Evolutionary conservation across 78 protist genomes (phyloP).

Genomic region (Dictyostelium purpureum): DNA sequence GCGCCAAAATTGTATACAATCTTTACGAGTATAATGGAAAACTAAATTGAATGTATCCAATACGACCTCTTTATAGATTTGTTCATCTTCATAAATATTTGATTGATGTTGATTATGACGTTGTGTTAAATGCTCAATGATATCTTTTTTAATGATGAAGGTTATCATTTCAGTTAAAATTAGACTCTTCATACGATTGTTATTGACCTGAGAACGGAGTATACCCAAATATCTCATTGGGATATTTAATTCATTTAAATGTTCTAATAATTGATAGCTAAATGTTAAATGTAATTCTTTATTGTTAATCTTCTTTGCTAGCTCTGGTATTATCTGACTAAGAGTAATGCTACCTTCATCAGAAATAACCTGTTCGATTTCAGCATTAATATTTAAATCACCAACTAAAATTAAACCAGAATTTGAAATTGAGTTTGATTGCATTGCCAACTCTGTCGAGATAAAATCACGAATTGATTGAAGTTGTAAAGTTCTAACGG

Average conservation of each 20-base stretch:
- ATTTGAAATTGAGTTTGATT: background rate
- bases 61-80: slow-evolving; percentile 15
- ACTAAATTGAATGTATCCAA: slow-evolving; percentile 42
- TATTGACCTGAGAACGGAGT: slow-evolving; percentile 30
- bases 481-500: slow-evolving; percentile 54
- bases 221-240: slow-evolving; percentile 55
- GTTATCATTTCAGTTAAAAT: slow-evolving; percentile 68
- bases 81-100: slow-evolving; percentile 28
- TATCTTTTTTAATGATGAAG: slow-evolving; percentile 35
- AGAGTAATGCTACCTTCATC: slow-evolving; percentile 49
- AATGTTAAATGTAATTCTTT: slow-evolving; percentile 28
- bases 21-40: slow-evolving; percentile 53
- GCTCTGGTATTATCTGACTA: slow-evolving; percentile 41
- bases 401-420: slow-evolving; percentile 13
- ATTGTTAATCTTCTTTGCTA: slow-evolving; percentile 37
- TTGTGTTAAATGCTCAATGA: slow-evolving; percentile 25
- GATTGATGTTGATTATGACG: slow-evolving; percentile 29
- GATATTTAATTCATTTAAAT: slow-evolving; percentile 15
- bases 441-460: slow-evolving; percentile 22
- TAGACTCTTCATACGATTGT: slow-evolving; percentile 29
- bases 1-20: slow-evolving; percentile 25
- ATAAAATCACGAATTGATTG: slow-evolving; percentile 63
- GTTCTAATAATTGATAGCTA: slow-evolving; percentile 28
- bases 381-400: slow-evolving; percentile 50
- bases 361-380: slow-evolving; percentile 53